Evolutionary conservation across 805 yeast species (phyloP), one percentile per base, ranked within the genome.

Genomic region (Spathaspora gorwiae): DNA sequence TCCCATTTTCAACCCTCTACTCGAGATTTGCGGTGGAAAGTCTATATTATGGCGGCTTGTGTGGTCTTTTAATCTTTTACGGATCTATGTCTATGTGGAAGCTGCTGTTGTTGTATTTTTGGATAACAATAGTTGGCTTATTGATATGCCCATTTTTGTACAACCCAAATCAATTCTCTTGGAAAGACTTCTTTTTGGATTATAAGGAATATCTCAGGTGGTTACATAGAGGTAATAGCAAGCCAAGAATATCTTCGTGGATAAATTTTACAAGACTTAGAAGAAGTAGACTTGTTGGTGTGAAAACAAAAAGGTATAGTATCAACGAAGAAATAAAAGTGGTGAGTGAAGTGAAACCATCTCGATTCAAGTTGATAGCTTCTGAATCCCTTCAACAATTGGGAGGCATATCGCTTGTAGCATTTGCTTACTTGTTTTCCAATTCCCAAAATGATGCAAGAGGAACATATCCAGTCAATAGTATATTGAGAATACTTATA

Each of bases 91-190:
- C 80, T 0, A 78, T 82, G 75, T 86, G 90, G 90, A 76, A 72
- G 34, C 47, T 64, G 9, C 73, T 81, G 2, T 63, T 81, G 33
- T 46, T 80, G 11, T 86, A 87, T 77, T 84, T 86, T 62, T 84
- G 90, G 88, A 71, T 82, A 7, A 84, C 89, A 0, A 74, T 83
- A 26, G 57, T 78, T 12, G 83, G 89, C 0, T 70, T 86, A 61
- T 72, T 84, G 47, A 65, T 83, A 47, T 82, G 90, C 2, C 94
- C 94, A 6, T 83, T 83, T 53, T 61, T 85, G 36, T 86, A 80
- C 66, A 86, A 86, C 58, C 92, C 94, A 1, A 86, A 84, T 59
- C 92, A 86, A 55, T 85, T 83, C 52, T 75, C 81, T 4, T 80
- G 83, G 66, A 66, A 66, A 7, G 90, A 84, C 50, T 86, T 82